These are phyloP conservation scores for Luvunga scandens DNA, from an alignment of 345 rosid species.

Conservation along the genomic window DNA sequence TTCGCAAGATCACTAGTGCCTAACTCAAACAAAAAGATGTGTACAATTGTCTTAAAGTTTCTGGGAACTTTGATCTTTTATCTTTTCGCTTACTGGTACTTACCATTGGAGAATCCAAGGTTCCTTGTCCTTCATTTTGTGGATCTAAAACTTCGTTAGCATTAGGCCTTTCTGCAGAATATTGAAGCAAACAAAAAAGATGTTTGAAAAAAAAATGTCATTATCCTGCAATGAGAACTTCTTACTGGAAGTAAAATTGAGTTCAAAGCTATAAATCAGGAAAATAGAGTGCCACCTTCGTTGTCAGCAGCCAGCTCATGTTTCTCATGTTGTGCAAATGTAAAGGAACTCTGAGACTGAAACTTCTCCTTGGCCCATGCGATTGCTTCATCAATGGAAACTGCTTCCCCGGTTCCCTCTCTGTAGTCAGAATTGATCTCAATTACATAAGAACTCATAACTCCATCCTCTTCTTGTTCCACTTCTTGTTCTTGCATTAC, in stretches of 20 bases:
- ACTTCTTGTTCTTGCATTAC: constrained; percentile 28
- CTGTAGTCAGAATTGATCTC: constrained; percentile 65
- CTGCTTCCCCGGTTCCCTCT: constrained; percentile 46
- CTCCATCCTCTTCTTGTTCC: constrained; percentile 57
- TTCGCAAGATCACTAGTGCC: neutral
- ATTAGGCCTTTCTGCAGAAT: constrained; percentile 27
- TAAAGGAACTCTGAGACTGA: constrained; percentile 26
- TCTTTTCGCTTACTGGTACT: neutral
- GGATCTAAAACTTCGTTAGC: constrained; percentile 10
- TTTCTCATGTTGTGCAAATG: constrained; percentile 17
- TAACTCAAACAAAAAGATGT: neutral
- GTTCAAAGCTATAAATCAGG: neutral
- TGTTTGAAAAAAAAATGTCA: neutral
- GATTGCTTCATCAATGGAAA: constrained; percentile 61
- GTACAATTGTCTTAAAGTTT: too few species aligned
- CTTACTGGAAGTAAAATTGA: neutral
- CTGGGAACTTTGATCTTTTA: too few species aligned
- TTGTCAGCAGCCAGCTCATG: constrained; percentile 14
- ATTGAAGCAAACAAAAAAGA: neutral
- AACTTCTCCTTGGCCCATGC: constrained; percentile 74
- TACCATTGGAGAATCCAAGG: constrained; percentile 24
- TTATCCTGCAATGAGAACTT: neutral
- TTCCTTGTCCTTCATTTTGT: constrained; percentile 21
- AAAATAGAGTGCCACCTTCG: constrained; percentile 26
- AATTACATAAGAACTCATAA: constrained; percentile 79